A percentile compares a stretch with the other conserved stretches of the same genome.
Evolutionary conservation across 352 stramenopile genomes (phyloP).

Genomic region (Hyaloperonospora brassicae): DNA sequence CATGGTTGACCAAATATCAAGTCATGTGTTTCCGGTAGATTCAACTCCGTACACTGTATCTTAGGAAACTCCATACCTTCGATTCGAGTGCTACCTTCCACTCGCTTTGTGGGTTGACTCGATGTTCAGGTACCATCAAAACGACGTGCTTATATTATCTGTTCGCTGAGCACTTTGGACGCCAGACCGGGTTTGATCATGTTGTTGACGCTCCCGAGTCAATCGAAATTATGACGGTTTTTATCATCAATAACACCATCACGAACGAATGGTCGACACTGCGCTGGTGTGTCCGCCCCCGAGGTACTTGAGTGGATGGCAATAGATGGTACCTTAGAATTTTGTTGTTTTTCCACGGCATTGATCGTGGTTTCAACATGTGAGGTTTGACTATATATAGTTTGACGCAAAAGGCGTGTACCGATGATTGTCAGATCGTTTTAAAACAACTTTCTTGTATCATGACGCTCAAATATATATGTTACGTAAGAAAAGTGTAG

Average conservation of each 20-base stretch:
- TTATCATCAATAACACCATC: neutral
- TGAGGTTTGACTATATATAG: no score
- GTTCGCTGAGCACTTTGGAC: neutral
- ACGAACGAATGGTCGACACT: neutral
- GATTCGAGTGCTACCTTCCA: slow-evolving; percentile 9
- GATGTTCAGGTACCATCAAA: slow-evolving; percentile 7
- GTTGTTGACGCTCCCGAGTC: slow-evolving; percentile 1
- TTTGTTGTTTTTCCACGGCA: slow-evolving; percentile 2
- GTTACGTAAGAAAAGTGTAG: no score
- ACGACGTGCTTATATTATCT: slow-evolving; percentile 2
- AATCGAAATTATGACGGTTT: neutral
- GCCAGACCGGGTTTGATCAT: slow-evolving; percentile 2
- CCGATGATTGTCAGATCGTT: no score
- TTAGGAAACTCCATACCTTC: slow-evolving; percentile 9
- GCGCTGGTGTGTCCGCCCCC: neutral
- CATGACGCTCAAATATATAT: no score
- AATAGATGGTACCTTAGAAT: neutral
- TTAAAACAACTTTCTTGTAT: no score
- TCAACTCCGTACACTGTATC: slow-evolving; percentile 12
- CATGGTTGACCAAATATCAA: slow-evolving; percentile 17
- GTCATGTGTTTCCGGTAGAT: slow-evolving; percentile 10
- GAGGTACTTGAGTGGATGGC: neutral
- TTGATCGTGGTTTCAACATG: no score
- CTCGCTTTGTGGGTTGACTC: slow-evolving; percentile 7
- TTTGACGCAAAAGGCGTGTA: no score